phyloP scores from a whole-genome alignment of 495 filamentous ascomycete species.

The Aspergillus panamensis region DNA sequence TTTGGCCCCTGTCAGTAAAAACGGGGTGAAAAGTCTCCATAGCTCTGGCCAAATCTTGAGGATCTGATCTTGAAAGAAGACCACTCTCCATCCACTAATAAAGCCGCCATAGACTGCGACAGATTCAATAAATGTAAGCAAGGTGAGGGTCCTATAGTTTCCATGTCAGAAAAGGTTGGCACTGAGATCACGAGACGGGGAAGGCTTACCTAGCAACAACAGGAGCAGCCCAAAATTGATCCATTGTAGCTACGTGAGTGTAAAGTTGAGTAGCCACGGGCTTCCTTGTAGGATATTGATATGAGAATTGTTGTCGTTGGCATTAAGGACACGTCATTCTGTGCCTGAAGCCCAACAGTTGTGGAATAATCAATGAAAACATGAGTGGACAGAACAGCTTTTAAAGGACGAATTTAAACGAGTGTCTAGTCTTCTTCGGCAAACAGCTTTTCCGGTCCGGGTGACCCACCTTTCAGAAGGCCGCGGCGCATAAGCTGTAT shows the following conservation, averaged over 20 bases:
- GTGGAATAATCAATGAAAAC: neutral
- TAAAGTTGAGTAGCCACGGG: conserved; percentile 11
- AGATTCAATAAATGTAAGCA: conserved; percentile 62
- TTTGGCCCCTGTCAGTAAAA: conserved; percentile 63
- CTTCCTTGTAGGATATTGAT: conserved; percentile 12
- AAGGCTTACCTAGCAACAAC: conserved; percentile 61
- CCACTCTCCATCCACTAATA: conserved; percentile 49
- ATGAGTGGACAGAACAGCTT: neutral
- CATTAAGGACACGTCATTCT: conserved; percentile 12
- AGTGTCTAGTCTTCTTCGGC: conserved; percentile 10
- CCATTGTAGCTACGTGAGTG: conserved; percentile 42
- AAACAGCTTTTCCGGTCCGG: conserved; percentile 12
- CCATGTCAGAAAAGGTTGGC: neutral
- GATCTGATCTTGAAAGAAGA: conserved; percentile 55
- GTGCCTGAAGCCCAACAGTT: conserved; percentile 5
- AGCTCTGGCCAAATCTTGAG: conserved; percentile 64
- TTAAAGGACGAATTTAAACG: conserved; percentile 4
- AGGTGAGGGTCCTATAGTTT: conserved; percentile 61
- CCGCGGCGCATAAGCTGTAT: neutral
- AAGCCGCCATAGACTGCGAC: conserved; percentile 57
- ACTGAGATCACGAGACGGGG: neutral
- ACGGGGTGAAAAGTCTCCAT: conserved; percentile 67
- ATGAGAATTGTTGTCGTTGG: neutral
- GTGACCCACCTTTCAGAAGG: neutral
- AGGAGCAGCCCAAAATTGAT: conserved; percentile 67